These are phyloP conservation scores for Fraxinus pennsylvanica DNA, from an alignment of 257 asterid species.

Conservation along the genomic window DNA sequence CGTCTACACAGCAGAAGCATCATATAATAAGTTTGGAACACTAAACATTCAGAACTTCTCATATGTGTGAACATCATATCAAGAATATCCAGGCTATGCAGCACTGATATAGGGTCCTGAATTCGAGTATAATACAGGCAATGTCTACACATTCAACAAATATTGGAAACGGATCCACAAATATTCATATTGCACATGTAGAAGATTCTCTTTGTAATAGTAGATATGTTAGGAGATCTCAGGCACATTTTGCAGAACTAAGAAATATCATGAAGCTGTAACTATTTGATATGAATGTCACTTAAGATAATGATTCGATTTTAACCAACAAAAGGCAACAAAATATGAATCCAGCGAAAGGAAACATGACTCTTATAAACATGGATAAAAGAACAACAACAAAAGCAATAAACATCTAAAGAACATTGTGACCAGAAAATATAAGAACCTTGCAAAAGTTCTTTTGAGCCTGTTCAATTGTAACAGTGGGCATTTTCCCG, in stretches of 20 bases:
- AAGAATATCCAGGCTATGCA: background rate
- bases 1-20: background rate
- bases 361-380: background rate
- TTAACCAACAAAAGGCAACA: background rate
- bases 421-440: background rate
- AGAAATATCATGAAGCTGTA: background rate
- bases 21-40: background rate
- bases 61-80: background rate
- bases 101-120: background rate
- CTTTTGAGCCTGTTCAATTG: constrained; percentile 97
- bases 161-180: background rate
- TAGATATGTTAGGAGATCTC: background rate
- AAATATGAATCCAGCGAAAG: background rate
- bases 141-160: background rate
- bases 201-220: background rate
- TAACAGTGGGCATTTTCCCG: constrained; percentile 98
- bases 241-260: background rate
- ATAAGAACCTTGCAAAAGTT: constrained; percentile 82
- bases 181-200: background rate
- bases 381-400: background rate
- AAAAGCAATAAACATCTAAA: background rate
- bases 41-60: background rate
- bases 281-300: background rate
- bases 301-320: background rate
- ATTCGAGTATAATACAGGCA: background rate